Conservation (phyloP, 179 eudicot genomes). For the Vitellaria paradoxa region DNA sequence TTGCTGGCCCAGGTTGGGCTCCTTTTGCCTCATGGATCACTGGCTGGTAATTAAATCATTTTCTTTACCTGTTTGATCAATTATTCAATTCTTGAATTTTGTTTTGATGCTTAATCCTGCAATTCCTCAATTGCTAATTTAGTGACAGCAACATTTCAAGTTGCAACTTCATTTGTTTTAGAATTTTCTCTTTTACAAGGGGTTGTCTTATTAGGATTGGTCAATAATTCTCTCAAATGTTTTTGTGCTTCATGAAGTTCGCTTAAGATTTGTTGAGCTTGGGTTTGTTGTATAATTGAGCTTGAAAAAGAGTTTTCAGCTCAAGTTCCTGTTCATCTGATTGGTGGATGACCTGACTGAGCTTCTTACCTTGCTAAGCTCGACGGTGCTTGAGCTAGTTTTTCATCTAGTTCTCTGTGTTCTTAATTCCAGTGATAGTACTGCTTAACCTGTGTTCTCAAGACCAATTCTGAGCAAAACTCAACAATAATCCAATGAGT, state of each 20-base stretch:
- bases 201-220: neutral
- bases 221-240: neutral
- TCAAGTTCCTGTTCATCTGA: neutral
- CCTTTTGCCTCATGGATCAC: conserved; percentile 98
- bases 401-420: neutral
- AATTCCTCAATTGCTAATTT: neutral
- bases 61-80: neutral
- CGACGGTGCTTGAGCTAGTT: neutral
- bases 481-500: neutral
- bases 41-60: conserved; percentile 59
- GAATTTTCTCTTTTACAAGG: neutral
- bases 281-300: neutral
- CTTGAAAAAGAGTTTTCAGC: neutral
- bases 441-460: neutral
- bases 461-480: neutral
- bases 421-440: neutral
- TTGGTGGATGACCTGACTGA: neutral
- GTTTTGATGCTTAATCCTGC: neutral
- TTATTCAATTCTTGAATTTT: neutral
- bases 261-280: neutral
- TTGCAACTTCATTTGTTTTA: neutral
- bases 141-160: neutral
- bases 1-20: conserved; percentile 91
- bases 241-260: neutral
- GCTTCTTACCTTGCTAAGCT: neutral